These are phyloP conservation scores for Quercus phellos DNA, from an alignment of 331 rosid genomes.

Conservation along the genomic window DNA sequence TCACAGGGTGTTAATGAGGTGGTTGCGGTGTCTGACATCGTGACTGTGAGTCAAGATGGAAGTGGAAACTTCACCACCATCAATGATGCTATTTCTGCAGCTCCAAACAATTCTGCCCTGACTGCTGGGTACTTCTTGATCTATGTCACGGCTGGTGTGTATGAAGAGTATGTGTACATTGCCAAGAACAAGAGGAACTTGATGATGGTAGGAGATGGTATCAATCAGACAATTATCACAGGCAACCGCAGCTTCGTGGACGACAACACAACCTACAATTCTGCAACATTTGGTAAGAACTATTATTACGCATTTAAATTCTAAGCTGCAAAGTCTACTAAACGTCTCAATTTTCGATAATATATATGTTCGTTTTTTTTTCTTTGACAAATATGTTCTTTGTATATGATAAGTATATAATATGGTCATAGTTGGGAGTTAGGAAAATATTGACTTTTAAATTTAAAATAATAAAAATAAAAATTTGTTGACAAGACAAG, in stretches of 20 bases:
- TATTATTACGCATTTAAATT: not conserved
- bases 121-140: constrained; percentile 55
- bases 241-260: constrained; percentile 68
- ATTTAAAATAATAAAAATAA: no score
- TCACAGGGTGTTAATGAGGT: constrained; percentile 10
- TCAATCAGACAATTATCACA: constrained; percentile 63
- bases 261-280: constrained; percentile 72
- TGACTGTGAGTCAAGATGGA: constrained; percentile 68
- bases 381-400: no score
- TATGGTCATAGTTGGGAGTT: no score
- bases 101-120: constrained; percentile 62
- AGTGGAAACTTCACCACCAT: constrained; percentile 72
- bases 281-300: constrained; percentile 72
- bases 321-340: not conserved
- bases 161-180: constrained; percentile 55
- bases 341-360: not conserved
- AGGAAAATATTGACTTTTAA: no score
- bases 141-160: constrained; percentile 66
- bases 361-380: no score
- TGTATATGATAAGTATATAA: no score
- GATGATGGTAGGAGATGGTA: constrained; percentile 82
- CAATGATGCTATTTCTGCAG: constrained; percentile 70
- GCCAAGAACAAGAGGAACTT: constrained; percentile 55
- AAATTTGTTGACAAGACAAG: no score
- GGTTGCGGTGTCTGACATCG: constrained; percentile 48